Conservation (phyloP, 148 eudicot species). For the Camellia lanceoleosa region DNA sequence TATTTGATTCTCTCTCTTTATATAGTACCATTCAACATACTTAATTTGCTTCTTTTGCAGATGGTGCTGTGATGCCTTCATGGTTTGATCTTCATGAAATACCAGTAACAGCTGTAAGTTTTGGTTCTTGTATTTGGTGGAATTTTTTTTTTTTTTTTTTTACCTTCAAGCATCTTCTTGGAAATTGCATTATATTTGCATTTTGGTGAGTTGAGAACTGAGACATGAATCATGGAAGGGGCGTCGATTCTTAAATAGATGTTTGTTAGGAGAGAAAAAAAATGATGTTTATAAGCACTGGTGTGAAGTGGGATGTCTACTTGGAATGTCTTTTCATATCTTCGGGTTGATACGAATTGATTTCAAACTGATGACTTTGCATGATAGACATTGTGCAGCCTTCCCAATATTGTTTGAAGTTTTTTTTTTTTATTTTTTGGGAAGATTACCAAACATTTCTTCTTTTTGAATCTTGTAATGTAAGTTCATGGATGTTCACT, state of each 20-base stretch:
- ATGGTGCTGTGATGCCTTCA: conserved; percentile 85
- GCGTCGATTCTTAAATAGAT: not conserved
- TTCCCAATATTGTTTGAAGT: not conserved
- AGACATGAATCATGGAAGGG: not conserved
- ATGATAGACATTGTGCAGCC: not conserved
- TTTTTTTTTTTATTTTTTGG: not conserved
- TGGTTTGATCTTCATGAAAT: conserved; percentile 91
- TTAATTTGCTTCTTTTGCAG: conserved; percentile 37
- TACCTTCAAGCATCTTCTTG: not conserved
- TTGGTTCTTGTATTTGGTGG: conserved; percentile 9
- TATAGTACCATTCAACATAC: not conserved
- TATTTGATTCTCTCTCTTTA: not conserved
- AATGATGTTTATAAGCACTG: not conserved
- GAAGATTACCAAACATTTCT: not conserved
- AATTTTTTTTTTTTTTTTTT: not conserved
- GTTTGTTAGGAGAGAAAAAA: not conserved
- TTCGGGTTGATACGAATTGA: not conserved
- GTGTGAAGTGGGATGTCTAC: not conserved
- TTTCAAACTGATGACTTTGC: not conserved
- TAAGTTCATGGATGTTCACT: not conserved
- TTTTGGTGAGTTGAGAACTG: not conserved
- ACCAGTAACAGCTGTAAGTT: conserved; percentile 81
- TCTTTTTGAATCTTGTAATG: not conserved
- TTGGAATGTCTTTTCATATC: not conserved
- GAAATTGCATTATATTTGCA: not conserved